A percentile compares a stretch with the other conserved stretches of the same genome.
phyloP scores from a whole-genome alignment of 106 monocot species.

The Apostasia shenzhenica region DNA sequence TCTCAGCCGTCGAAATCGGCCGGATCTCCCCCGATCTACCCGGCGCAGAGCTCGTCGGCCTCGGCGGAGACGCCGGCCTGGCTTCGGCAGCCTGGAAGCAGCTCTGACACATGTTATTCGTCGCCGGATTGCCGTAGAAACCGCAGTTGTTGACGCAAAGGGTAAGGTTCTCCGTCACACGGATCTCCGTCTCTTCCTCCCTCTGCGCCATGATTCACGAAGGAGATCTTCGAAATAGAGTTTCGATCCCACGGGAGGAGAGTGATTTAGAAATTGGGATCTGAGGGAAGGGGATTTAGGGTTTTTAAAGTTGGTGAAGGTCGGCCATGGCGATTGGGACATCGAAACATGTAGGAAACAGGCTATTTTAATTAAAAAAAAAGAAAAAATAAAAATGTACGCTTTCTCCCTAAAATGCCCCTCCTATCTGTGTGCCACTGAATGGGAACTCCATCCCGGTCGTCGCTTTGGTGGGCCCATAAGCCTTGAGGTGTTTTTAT shows the following conservation, averaged over 20 bases:
- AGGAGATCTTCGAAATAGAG: neutral
- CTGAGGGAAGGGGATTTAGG: neutral
- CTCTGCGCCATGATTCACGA: slow-evolving; percentile 32
- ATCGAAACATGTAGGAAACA: neutral
- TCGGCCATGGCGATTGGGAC: slow-evolving; percentile 1
- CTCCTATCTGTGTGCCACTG: too few species aligned
- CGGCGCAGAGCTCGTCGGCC: slow-evolving; percentile 7
- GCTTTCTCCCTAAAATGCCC: too few species aligned
- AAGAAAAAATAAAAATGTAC: too few species aligned
- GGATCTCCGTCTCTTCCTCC: slow-evolving; percentile 44
- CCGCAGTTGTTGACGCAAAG: slow-evolving; percentile 86
- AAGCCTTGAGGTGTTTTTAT: too few species aligned
- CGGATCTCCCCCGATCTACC: slow-evolving; percentile 15
- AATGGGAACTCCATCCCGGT: too few species aligned
- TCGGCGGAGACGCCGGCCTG: slow-evolving; percentile 8
- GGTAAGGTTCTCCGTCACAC: slow-evolving; percentile 30
- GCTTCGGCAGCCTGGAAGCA: slow-evolving; percentile 29
- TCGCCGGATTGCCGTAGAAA: slow-evolving; percentile 40
- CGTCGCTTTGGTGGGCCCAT: too few species aligned
- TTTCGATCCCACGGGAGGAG: neutral
- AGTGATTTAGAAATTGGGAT: neutral
- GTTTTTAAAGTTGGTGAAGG: slow-evolving; percentile 1
- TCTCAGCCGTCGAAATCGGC: neutral
- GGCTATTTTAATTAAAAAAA: too few species aligned
- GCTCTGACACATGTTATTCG: slow-evolving; percentile 41